phyloP scores from a whole-genome alignment of 345 rosid species.

The Pistacia integerrima region DNA sequence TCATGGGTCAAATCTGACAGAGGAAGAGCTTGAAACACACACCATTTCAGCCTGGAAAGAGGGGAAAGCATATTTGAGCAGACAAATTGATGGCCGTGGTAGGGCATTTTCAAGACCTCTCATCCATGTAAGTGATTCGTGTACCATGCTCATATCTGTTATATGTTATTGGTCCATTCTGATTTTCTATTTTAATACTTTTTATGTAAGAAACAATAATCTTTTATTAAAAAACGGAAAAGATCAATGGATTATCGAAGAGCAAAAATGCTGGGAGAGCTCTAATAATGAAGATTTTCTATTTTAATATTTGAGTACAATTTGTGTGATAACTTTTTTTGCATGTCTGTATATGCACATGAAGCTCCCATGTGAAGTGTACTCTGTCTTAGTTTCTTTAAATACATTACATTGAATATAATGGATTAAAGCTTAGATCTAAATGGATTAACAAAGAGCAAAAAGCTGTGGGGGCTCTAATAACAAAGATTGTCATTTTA shows the following conservation, averaged over 20 bases:
- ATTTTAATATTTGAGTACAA: background rate
- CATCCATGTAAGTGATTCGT: conserved; percentile 51
- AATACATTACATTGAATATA: background rate
- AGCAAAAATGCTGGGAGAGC: too few species aligned
- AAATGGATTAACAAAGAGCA: too few species aligned
- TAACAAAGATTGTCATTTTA: background rate
- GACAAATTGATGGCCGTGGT: conserved; percentile 44
- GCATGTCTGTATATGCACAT: background rate
- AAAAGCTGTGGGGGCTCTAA: too few species aligned
- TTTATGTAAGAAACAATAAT: too few species aligned
- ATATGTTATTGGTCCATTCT: background rate
- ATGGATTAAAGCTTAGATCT: too few species aligned
- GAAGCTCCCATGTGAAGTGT: background rate
- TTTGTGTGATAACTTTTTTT: background rate
- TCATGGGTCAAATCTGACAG: conserved; percentile 73
- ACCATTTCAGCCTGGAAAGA: conserved; percentile 64
- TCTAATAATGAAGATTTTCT: background rate
- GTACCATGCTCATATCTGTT: conserved; percentile 6
- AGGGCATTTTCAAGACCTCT: conserved; percentile 54
- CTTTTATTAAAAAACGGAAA: too few species aligned
- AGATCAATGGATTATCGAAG: too few species aligned
- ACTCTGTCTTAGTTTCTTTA: background rate
- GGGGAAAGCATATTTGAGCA: conserved; percentile 41
- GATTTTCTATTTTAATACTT: background rate
- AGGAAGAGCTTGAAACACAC: conserved; percentile 81